Percentiles rank a stretch among this genome's conserved stretches.
phyloP scores from a whole-genome alignment of 176 grass and related monocot species.

The Leersia perrieri region DNA sequence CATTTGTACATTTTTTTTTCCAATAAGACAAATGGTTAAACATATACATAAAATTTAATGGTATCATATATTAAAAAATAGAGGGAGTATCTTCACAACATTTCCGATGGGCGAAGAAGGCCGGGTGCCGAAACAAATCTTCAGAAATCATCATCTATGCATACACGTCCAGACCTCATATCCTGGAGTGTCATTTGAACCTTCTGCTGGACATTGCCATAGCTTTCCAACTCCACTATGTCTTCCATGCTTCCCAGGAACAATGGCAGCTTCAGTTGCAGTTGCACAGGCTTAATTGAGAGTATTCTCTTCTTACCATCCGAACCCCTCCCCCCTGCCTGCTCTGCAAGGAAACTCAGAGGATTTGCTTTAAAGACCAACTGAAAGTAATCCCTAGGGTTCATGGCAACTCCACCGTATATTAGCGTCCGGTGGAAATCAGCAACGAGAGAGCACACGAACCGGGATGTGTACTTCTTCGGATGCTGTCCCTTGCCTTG shows the following conservation, averaged over 20 bases:
- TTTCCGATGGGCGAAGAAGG: too few species aligned
- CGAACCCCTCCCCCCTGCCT: slow-evolving; percentile 80
- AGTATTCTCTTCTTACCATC: slow-evolving; percentile 81
- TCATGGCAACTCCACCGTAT: slow-evolving; percentile 91
- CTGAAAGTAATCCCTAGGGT: slow-evolving; percentile 90
- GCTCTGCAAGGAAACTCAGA: slow-evolving; percentile 83
- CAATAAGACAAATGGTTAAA: too few species aligned
- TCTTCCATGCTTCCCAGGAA: slow-evolving; percentile 88
- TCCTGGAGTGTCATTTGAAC: slow-evolving; percentile 92
- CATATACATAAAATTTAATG: too few species aligned
- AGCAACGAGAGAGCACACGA: slow-evolving; percentile 84
- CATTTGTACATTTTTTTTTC: too few species aligned
- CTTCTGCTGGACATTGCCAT: slow-evolving; percentile 81
- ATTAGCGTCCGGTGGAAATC: slow-evolving; percentile 85
- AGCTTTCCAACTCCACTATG: slow-evolving; percentile 92
- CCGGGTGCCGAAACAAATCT: too few species aligned
- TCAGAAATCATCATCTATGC: neutral
- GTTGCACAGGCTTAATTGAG: slow-evolving; percentile 77
- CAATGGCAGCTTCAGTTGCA: slow-evolving; percentile 84
- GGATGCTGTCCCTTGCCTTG: slow-evolving; percentile 87
- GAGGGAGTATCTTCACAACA: too few species aligned
- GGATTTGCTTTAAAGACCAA: slow-evolving; percentile 88
- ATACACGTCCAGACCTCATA: slow-evolving; percentile 56
- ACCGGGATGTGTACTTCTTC: slow-evolving; percentile 92
- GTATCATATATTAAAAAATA: too few species aligned